Evolutionary conservation across 225 moss, liverwort and hornwort species (phyloP), one percentile per base, ranked within the genome.

Genomic region (Anthoceros angustus): DNA sequence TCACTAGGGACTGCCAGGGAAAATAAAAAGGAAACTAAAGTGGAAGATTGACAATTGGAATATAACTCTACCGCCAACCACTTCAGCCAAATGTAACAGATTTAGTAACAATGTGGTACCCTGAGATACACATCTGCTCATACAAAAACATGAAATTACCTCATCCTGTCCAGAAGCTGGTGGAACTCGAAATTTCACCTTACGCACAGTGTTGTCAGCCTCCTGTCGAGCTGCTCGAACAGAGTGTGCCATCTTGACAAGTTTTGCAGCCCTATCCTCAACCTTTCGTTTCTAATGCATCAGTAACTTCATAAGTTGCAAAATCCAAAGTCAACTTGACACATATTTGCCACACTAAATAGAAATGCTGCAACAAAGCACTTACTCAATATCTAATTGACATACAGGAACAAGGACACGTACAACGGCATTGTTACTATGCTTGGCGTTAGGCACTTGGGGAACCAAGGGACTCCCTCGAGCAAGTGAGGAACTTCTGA

Each of bases 171-270:
- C 79, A 68, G 71, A 70, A 71, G 72, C 75, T 67, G 83, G 73
- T 65, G 77, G 80, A 70, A 78, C 43, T 67, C 71, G 77, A 68
- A 85, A 81, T 40, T 80, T 79, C 38, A 90, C 94, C 82, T 90
- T 95, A 70, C 90, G 86, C 16, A 86, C 79, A 62, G 79, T 71
- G 64, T 74, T 76, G 61, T 87, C 80, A 43, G 69, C 67, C 69
- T 90, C 87, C 46, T 82, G 85, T 39, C 80, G 78, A 25, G 86
- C 71, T 65, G 80, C 75, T 67, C 86, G 86, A 6, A 82, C 66
- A 49, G 89, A 81, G 66, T 89, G 87, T 42, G 77, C 86, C 78
- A 86, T 75, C 75, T 90, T 94, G 39, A 85, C 86, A 64, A 88
- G 79, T 72, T 90, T 94, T 70, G 88, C 86, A 73, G 94, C 84